phyloP scores from a whole-genome alignment of 23 red algal genomes.

The Gracilaria caudata region DNA sequence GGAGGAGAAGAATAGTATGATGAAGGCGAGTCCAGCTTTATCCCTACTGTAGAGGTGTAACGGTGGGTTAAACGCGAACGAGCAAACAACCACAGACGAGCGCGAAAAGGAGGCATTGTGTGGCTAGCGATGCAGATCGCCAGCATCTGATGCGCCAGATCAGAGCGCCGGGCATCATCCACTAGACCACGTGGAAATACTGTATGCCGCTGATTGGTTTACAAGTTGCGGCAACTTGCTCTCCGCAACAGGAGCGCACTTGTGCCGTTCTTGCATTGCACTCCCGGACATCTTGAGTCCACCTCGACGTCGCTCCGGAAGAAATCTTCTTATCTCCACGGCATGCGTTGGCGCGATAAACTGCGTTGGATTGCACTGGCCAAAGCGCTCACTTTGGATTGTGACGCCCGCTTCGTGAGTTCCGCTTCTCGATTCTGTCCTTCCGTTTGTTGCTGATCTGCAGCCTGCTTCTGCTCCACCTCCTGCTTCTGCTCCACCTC shows the following conservation, averaged over 20 bases:
- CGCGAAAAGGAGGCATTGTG: slow-evolving; percentile 4
- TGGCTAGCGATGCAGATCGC: slow-evolving; percentile 30
- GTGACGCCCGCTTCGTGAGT: too few species aligned
- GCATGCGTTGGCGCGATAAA: slow-evolving; percentile 1
- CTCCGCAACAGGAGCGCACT: too few species aligned
- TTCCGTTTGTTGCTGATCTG: too few species aligned
- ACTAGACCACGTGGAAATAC: background rate
- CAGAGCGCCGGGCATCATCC: background rate
- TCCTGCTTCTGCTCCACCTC: background rate
- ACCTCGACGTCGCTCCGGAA: too few species aligned
- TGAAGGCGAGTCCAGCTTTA: background rate
- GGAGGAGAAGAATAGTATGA: background rate
- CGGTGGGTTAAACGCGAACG: background rate
- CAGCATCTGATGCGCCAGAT: slow-evolving; percentile 12
- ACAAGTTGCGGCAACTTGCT: too few species aligned
- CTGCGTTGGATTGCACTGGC: background rate
- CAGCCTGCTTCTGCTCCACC: too few species aligned
- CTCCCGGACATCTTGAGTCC: too few species aligned
- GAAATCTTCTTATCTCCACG: too few species aligned
- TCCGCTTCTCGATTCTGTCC: too few species aligned
- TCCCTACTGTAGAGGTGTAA: background rate
- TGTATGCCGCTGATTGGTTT: too few species aligned
- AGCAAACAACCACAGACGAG: background rate
- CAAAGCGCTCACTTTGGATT: background rate
- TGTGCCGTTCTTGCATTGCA: too few species aligned